Conservation (phyloP, 1,284 basidiomycete species). For the Tylopilus orsonianus region DNA sequence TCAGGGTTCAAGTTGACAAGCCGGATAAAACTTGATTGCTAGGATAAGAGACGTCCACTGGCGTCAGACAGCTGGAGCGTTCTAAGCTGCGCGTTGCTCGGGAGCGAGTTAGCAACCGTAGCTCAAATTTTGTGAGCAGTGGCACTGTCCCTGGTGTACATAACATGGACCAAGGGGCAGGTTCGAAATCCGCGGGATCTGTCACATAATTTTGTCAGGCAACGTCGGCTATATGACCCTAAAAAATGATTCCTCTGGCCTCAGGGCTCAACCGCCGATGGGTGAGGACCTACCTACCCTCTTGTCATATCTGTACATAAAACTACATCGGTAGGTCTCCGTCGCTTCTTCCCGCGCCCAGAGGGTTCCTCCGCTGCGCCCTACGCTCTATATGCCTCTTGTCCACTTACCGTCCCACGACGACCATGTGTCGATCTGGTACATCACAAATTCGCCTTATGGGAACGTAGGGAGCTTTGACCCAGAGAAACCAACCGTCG, state of each 20-base stretch:
- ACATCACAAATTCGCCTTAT: constrained; percentile 56
- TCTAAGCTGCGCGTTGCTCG: not conserved
- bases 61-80: not conserved
- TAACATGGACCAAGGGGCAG: not conserved
- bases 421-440: constrained; percentile 71
- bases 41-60: not conserved
- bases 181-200: constrained; percentile 5
- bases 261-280: constrained; percentile 20
- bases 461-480: constrained; percentile 65
- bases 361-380: constrained; percentile 2
- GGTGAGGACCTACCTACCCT: constrained; percentile 3
- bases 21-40: constrained; percentile 1
- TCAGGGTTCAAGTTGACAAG: constrained; percentile 13
- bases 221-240: constrained; percentile 24
- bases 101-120: not conserved
- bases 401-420: constrained; percentile 61
- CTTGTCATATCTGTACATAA: constrained; percentile 22
- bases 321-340: constrained; percentile 8
- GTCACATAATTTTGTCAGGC: constrained; percentile 26
- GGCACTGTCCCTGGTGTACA: not conserved
- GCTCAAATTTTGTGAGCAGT: not conserved
- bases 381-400: constrained; percentile 55
- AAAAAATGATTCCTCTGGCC: constrained; percentile 23
- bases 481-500: constrained; percentile 59
- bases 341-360: constrained; percentile 1